Base-by-base conservation (phyloP, 1,284 basidiomycete genomes). In the Tilletia caries region DNA sequence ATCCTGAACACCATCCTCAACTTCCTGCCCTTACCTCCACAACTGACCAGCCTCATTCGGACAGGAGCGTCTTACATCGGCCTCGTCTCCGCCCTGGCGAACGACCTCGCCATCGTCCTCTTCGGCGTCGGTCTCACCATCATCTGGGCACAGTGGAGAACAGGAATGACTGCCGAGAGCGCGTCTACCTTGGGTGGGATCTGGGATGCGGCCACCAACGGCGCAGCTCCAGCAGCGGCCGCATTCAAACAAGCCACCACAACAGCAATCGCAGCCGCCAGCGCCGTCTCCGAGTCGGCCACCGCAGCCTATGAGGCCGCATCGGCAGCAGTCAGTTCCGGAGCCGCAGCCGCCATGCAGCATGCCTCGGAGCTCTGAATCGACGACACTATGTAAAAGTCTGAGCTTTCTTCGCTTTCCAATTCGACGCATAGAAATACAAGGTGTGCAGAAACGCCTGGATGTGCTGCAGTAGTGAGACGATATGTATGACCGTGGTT, bases 271-370 rank as follows among this genome's bases (percentile, higher is more conserved):
- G 48, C 48, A n/a, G 48, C 48, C 23, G 48, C 48, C 48, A 25
- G 48, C 23, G 48, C 48, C 20, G 48, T 50, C 48, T 50, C 48
- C 37, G 20, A 32, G n/a, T 10, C 50, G 29, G 67, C 34, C 13
- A 41, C 43, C 25, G 29, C 66, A 25, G 41, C 64, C 8, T 58
- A 15, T 18, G 73, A 74, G 34, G 78, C 78, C 34, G 76, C 79
- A 29, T 78, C 79, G 68, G 77, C 79, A 15, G 69, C 18, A 18
- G 66, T 68, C 33, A 54, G 62, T 65, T 13, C 23, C 3, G 41
- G 29, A 4, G 34, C 48, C 37, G 66, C 54, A 48, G 58, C 34
- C 10, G 34, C 27, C 15, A 23, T 20, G 15, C 34, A 65, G 20
- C 25, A 18, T 6, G 64, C 27, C 13, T 25, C 64, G 20, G 43